Evolutionary conservation across 345 rosid genomes (phyloP).

Genomic region (Aethionema arabicum): DNA sequence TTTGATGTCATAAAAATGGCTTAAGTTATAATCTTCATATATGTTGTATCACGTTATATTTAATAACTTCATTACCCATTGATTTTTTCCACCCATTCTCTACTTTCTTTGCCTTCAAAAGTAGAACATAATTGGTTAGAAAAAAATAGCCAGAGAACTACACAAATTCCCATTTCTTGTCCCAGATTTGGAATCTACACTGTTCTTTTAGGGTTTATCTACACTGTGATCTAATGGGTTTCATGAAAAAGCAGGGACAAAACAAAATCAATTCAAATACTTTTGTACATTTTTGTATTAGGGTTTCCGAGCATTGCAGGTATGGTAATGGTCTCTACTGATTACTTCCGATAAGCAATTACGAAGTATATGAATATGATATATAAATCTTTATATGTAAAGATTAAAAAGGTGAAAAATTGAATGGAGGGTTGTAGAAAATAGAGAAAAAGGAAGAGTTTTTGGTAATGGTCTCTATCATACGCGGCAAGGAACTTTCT

Average conservation of each 20-base stretch:
- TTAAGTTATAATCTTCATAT: constrained; percentile 5
- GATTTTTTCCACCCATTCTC: background rate
- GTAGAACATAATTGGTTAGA: constrained; percentile 7
- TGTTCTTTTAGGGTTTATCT: background rate
- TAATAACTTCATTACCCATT: background rate
- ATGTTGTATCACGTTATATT: constrained; percentile 12
- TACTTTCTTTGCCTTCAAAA: background rate
- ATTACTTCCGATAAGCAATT: too few species aligned
- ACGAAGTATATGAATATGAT: background rate
- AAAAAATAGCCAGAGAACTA: background rate
- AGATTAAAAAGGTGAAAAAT: constrained; percentile 6
- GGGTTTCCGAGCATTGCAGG: too few species aligned
- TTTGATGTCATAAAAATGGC: constrained; percentile 14
- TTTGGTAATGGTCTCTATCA: constrained; percentile 6
- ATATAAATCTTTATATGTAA: background rate
- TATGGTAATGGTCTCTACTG: too few species aligned
- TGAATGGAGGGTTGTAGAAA: constrained; percentile 24
- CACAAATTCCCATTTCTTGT: background rate
- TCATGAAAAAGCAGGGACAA: background rate
- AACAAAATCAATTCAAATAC: background rate
- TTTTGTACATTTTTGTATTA: background rate
- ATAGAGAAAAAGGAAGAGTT: constrained; percentile 2
- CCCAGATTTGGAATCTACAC: constrained; percentile 12
- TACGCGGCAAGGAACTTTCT: constrained; percentile 24
- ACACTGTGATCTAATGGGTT: background rate